These are phyloP conservation scores for Verticillium klebahnii DNA, from an alignment of 2,329 filamentous ascomycete species.

Conservation along the genomic window DNA sequence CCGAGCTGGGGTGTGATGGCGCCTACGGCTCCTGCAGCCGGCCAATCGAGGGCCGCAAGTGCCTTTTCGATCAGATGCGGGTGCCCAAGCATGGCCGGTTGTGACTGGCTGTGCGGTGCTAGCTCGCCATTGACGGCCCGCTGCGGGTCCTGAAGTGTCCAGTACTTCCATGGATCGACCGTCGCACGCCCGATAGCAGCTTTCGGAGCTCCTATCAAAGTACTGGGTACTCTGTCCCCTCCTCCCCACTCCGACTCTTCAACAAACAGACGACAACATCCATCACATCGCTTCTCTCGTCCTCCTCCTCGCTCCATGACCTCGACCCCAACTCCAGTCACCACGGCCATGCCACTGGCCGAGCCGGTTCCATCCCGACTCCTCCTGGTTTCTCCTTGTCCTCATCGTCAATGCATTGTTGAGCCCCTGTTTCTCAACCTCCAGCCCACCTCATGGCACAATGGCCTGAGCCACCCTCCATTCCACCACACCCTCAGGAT, in stretches of 20 bases:
- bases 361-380: not conserved
- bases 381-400: not conserved
- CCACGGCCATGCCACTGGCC: not conserved
- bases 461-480: not conserved
- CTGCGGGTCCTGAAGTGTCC: not conserved
- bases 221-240: not conserved
- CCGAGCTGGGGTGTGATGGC: constrained; percentile 15
- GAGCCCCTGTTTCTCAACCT: not conserved
- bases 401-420: not conserved
- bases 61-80: constrained; percentile 12
- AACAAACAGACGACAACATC: not conserved
- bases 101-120: constrained; percentile 10
- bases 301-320: not conserved
- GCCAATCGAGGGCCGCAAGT: constrained; percentile 16
- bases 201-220: not conserved
- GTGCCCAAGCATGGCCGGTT: constrained; percentile 1
- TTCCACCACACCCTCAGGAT: not conserved
- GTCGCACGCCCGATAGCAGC: not conserved
- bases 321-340: not conserved
- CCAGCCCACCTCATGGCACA: not conserved
- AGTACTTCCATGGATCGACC: not conserved
- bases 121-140: constrained; percentile 11
- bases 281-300: not conserved
- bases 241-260: not conserved
- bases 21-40: constrained; percentile 15